Conservation (phyloP, 805 yeast genomes). For the Zygotorulaspora chibaensis region DNA sequence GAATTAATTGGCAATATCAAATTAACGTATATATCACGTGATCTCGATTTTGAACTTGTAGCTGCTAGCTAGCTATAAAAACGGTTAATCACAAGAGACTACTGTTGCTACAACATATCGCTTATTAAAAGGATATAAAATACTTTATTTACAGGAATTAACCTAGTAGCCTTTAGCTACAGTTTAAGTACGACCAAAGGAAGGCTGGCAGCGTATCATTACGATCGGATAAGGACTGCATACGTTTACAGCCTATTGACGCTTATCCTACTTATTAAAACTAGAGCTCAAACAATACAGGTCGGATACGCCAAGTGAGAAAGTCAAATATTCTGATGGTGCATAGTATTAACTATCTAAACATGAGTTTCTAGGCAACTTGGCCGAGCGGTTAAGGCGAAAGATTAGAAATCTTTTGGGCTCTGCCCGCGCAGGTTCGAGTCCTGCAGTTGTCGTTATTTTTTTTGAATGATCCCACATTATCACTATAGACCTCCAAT, state of each 20-base stretch:
- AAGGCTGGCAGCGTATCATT: neutral
- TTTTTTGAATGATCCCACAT: slow-evolving; percentile 24
- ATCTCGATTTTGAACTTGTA: too few species aligned
- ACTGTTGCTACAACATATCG: neutral
- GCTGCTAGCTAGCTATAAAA: too few species aligned
- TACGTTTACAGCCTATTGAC: neutral
- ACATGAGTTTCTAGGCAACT: slow-evolving; percentile 33
- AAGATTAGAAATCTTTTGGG: slow-evolving; percentile 54
- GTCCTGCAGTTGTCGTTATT: slow-evolving; percentile 60
- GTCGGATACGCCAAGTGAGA: too few species aligned
- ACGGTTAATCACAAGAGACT: too few species aligned
- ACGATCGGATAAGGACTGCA: slow-evolving; percentile 1
- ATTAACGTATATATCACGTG: too few species aligned
- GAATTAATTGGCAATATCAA: too few species aligned
- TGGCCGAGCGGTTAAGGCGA: slow-evolving; percentile 65
- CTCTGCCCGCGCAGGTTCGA: slow-evolving; percentile 57
- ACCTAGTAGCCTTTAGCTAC: neutral
- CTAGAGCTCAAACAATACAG: slow-evolving; percentile 1
- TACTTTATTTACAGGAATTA: neutral
- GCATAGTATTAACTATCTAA: neutral
- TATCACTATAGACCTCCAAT: too few species aligned
- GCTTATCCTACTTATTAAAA: neutral
- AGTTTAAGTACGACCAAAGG: neutral
- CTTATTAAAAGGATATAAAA: neutral
- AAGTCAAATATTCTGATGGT: neutral